Base-by-base conservation (phyloP, 345 rosid genomes). In the Mercurialis annua region DNA sequence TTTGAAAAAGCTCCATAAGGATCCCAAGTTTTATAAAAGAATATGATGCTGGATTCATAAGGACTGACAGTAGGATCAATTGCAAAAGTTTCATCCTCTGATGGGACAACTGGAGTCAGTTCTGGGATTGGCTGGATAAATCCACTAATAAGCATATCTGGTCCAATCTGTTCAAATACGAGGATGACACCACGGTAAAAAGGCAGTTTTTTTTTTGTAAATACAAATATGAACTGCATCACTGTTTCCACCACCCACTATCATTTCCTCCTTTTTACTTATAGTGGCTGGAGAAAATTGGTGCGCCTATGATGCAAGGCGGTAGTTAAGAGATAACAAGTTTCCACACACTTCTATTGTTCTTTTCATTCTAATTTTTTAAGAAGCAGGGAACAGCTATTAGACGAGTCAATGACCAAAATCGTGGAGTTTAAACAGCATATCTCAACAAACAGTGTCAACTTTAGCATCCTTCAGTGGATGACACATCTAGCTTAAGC, bases 61-160 rank as follows among this genome's bases (percentile, higher is more conserved):
- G 86, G 97, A 62, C 80, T 70, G 50, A 93, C 81, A 20, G 88
- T 80, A 23, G 96, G 98, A 69, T 88, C 96, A 76, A 93, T 88
- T 48, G 89, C 91, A 11, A 85, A 82, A 68, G 97, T 90, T 81
- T 87, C 96, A 2, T 83, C 83, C 76, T 76, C 85, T 49, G 94
- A 90, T 50, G 97, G 97, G 36, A 90, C 88, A 65, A 79, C 79
- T 30, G 97, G 96, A 65, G 78, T 81, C 71, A 82, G 72, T 56
- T 93, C 99, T 3, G 99, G 99, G 68, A 94, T 70, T 30, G 97
- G 97, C 73, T 89, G 96, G 71, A 93, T 91, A 81, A 82, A 93
- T 72, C 98, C 98, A 23, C 87, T 89, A 59, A 93, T 68, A 70
- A 94, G 97, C 86, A 94, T 86, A 76, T 93, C 98, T 0, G 92